A percentile compares a stretch with the other conserved stretches of the same genome.
Conservation (phyloP, 176 grass and related monocot genomes). For the Rhynchospora breviuscula region DNA sequence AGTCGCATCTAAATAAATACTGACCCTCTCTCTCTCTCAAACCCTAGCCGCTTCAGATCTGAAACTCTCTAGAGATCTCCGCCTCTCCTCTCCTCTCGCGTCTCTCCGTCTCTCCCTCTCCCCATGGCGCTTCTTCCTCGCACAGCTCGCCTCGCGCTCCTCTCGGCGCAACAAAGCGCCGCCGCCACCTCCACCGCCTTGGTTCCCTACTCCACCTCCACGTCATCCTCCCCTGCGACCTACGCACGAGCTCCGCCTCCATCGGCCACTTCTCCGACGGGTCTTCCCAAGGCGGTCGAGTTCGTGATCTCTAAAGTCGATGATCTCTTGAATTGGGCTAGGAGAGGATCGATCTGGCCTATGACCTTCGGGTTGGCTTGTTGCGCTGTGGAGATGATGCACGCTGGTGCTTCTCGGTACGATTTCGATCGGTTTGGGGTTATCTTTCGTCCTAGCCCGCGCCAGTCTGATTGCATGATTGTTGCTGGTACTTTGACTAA, state of each 20-base stretch:
- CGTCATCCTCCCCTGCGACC: conserved; percentile 10
- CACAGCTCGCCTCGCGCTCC: conserved; percentile 63
- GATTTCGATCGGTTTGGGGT: conserved; percentile 95
- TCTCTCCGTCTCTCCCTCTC: too few species aligned
- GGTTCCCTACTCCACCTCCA: conserved; percentile 39
- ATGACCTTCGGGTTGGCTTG: conserved; percentile 95
- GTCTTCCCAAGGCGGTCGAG: conserved; percentile 73
- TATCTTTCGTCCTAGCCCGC: conserved; percentile 86
- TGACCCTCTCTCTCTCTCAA: too few species aligned
- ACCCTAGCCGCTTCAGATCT: too few species aligned
- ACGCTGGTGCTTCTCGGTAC: conserved; percentile 73
- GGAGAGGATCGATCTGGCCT: conserved; percentile 75
- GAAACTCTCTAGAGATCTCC: too few species aligned
- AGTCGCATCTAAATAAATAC: too few species aligned
- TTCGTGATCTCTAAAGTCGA: conserved; percentile 95
- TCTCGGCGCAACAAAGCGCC: conserved; percentile 34
- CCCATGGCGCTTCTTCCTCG: conserved; percentile 93
- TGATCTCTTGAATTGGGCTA: conserved; percentile 91
- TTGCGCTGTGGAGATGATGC: conserved; percentile 98
- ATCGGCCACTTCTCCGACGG: conserved; percentile 33
- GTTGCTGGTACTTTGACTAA: conserved; percentile 89
- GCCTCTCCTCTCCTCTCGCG: too few species aligned
- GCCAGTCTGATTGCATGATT: conserved; percentile 97
- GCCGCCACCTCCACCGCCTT: neutral
- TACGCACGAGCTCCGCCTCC: conserved; percentile 27